These are phyloP conservation scores for Microdochium paspali DNA, from an alignment of 2,329 filamentous ascomycete genomes.

Conservation along the genomic window DNA sequence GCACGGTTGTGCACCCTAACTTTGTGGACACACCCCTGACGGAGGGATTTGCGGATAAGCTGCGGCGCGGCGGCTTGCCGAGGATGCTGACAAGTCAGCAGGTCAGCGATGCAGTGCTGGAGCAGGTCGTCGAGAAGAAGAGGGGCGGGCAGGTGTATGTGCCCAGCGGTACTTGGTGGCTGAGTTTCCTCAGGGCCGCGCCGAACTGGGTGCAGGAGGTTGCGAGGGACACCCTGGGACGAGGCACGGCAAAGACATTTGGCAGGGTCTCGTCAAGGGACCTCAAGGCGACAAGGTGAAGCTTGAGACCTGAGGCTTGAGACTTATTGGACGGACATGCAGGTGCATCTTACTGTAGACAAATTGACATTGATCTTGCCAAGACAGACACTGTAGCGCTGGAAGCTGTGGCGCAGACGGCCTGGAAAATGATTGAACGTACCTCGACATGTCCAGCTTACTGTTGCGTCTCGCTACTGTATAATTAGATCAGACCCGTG, in stretches of 20 bases:
- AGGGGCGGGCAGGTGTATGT: conserved; percentile 38
- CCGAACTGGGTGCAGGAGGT: conserved; percentile 26
- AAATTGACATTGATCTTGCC: too few species aligned
- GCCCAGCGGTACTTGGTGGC: conserved; percentile 16
- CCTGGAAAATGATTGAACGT: too few species aligned
- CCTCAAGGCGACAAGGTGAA: neutral
- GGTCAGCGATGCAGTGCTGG: conserved; percentile 36
- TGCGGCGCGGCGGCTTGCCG: conserved; percentile 15
- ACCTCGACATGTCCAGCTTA: too few species aligned
- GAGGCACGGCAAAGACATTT: neutral
- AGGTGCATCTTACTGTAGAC: too few species aligned
- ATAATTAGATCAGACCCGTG: too few species aligned
- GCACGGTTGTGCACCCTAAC: conserved; percentile 22
- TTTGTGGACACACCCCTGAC: conserved; percentile 41
- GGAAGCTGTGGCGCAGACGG: too few species aligned
- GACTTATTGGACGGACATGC: neutral
- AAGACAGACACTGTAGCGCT: too few species aligned
- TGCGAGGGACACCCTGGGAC: conserved; percentile 16
- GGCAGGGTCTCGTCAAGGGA: neutral
- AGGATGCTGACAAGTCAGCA: conserved; percentile 24
- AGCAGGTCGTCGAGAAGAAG: conserved; percentile 36
- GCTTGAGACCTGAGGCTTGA: neutral
- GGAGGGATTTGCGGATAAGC: conserved; percentile 13
- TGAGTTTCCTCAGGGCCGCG: conserved; percentile 27
- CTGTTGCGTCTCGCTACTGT: too few species aligned